Conservation (phyloP, 2,329 filamentous ascomycete species). For the Corniculantispora saksenae region DNA sequence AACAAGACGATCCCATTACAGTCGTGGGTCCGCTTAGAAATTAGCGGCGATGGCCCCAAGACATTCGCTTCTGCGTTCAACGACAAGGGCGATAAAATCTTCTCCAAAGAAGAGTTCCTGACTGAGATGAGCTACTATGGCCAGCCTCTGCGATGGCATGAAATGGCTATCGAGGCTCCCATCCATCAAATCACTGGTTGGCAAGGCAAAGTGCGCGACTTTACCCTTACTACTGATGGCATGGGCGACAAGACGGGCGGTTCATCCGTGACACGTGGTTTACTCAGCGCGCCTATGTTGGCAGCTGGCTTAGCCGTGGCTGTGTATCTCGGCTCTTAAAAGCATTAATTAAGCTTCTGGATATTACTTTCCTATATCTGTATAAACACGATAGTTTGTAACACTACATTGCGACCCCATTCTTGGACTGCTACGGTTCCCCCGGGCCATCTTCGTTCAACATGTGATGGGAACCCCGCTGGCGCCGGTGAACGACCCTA, state of each 20-base stretch:
- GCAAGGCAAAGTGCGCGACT: conserved; percentile 12
- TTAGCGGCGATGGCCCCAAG: conserved; percentile 1
- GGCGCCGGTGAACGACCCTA: no score
- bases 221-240: background rate
- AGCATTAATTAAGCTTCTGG: background rate
- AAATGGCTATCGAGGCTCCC: conserved; percentile 20
- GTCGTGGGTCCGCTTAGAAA: conserved; percentile 12
- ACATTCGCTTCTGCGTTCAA: conserved; percentile 11
- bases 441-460: background rate
- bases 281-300: background rate
- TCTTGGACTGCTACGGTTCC: background rate
- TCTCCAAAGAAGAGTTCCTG: conserved; percentile 12
- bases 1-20: conserved; percentile 25
- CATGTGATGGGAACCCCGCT: no score
- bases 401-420: background rate
- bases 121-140: conserved; percentile 15
- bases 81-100: conserved; percentile 8
- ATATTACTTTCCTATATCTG: background rate
- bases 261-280: background rate
- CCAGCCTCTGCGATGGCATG: conserved; percentile 10
- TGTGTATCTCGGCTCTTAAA: background rate
- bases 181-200: conserved; percentile 16
- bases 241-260: background rate
- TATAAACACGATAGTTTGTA: no score
- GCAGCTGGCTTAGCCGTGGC: background rate